phyloP scores from a whole-genome alignment of 495 filamentous ascomycete species.

The Diplogelasinospora grovesii region DNA sequence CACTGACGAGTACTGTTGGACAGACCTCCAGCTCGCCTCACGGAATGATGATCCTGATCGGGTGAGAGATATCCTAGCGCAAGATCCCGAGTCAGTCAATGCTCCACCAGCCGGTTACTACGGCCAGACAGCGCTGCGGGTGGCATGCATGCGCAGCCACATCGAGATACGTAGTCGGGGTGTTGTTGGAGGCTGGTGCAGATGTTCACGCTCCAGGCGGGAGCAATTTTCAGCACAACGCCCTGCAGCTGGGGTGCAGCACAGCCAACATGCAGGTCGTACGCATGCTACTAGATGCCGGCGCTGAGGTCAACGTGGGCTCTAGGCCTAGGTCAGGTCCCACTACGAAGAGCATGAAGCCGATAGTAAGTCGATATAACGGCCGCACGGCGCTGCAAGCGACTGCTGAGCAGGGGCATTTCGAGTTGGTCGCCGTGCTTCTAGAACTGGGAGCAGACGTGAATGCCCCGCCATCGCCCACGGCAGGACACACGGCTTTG shows the following conservation, averaged over 20 bases:
- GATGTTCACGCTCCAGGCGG: slow-evolving; percentile 24
- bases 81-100: slow-evolving; percentile 17
- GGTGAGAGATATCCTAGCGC: slow-evolving; percentile 13
- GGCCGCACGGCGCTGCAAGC: slow-evolving; percentile 25
- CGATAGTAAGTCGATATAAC: slow-evolving; percentile 3
- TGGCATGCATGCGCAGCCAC: slow-evolving; percentile 25
- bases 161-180: slow-evolving; percentile 16
- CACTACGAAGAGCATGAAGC: too few species aligned
- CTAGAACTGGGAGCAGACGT: slow-evolving; percentile 23
- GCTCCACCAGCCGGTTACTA: slow-evolving; percentile 23
- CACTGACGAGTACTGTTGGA: slow-evolving; percentile 15
- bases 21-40: slow-evolving; percentile 19
- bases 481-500: slow-evolving; percentile 19
- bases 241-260: slow-evolving; percentile 26
- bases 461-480: slow-evolving; percentile 17
- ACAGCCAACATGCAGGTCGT: slow-evolving; percentile 20
- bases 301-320: too few species aligned
- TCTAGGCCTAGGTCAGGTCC: too few species aligned
- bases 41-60: slow-evolving; percentile 12
- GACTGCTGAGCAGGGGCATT: slow-evolving; percentile 20
- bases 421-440: slow-evolving; percentile 13
- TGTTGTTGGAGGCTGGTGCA: slow-evolving; percentile 22
- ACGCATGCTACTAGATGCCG: slow-evolving; percentile 17
- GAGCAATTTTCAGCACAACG: slow-evolving; percentile 21
- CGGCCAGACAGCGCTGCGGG: slow-evolving; percentile 29